Evolutionary conservation across 352 stramenopile genomes (phyloP).

Genomic region (Phytophthora boehmeriae): DNA sequence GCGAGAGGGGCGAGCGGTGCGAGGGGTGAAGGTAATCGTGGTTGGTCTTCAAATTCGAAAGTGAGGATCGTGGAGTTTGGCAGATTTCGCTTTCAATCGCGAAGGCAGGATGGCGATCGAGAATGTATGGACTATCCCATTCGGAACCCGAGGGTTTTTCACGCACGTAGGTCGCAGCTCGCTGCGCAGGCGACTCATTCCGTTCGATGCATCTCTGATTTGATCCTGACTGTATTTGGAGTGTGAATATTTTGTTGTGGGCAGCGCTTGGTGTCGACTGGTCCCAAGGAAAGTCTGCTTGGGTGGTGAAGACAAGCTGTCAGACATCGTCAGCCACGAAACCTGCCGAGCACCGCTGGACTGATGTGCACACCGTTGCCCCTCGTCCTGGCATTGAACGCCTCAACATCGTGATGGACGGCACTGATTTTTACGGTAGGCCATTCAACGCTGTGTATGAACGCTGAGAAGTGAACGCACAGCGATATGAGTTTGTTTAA

Average conservation of each 20-base stretch:
- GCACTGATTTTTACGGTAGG: too few relatives aligned
- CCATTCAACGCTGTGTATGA: too few relatives aligned
- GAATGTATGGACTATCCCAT: background rate
- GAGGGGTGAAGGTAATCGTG: slow-evolving; percentile 26
- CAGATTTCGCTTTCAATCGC: background rate
- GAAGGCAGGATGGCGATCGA: background rate
- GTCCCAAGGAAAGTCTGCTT: background rate
- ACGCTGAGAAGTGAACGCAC: too few relatives aligned
- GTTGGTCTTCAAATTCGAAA: slow-evolving; percentile 32
- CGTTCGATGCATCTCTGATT: slow-evolving; percentile 23
- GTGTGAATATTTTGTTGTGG: slow-evolving; percentile 4
- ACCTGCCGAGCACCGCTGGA: too few relatives aligned
- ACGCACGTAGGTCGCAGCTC: slow-evolving; percentile 16
- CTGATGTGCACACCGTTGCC: too few relatives aligned
- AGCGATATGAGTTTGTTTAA: background rate
- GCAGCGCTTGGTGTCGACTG: background rate
- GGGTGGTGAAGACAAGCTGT: too few relatives aligned
- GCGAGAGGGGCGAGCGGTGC: slow-evolving; percentile 29
- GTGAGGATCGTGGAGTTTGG: slow-evolving; percentile 13
- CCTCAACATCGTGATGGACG: background rate
- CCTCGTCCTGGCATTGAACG: background rate
- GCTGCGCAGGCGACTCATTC: slow-evolving; percentile 14
- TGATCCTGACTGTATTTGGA: background rate
- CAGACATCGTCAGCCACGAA: too few relatives aligned
- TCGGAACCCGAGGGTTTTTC: slow-evolving; percentile 14